Evolutionary conservation across 768 basidiomycete genomes (phyloP).

Genomic region (Hemileccinum rubropunctum): DNA sequence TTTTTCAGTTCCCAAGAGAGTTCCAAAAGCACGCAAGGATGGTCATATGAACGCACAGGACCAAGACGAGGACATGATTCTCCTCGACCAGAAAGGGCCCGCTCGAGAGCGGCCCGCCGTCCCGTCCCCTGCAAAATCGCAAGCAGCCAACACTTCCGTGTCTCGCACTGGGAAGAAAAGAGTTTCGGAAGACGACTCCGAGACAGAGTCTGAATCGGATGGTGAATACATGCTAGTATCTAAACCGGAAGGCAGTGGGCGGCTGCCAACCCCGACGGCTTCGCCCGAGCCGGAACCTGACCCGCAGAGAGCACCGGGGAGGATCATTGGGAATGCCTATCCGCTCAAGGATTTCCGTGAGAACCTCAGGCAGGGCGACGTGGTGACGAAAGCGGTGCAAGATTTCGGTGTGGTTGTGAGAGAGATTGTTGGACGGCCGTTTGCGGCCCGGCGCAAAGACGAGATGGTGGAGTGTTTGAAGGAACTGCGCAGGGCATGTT

Average conservation of each 20-base stretch:
- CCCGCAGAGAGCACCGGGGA: slow-evolving; percentile 57
- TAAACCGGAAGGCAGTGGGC: slow-evolving; percentile 8
- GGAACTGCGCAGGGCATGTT: slow-evolving; percentile 60
- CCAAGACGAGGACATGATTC: slow-evolving; percentile 57
- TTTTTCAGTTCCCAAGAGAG: slow-evolving; percentile 59
- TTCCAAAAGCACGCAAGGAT: slow-evolving; percentile 54
- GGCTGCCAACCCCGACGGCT: slow-evolving; percentile 53
- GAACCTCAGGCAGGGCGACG: slow-evolving; percentile 69
- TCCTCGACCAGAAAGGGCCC: slow-evolving; percentile 42
- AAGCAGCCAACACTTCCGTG: background rate
- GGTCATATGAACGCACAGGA: slow-evolving; percentile 61
- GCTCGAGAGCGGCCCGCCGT: slow-evolving; percentile 15
- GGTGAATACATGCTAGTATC: slow-evolving; percentile 22
- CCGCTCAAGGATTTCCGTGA: slow-evolving; percentile 77
- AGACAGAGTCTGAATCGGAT: slow-evolving; percentile 53
- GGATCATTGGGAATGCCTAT: slow-evolving; percentile 71
- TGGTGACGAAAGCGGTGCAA: slow-evolving; percentile 82
- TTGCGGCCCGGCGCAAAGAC: slow-evolving; percentile 59
- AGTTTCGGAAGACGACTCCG: slow-evolving; percentile 38
- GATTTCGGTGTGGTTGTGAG: slow-evolving; percentile 70
- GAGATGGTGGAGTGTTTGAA: slow-evolving; percentile 77
- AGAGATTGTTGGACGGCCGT: slow-evolving; percentile 69
- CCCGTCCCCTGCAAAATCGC: slow-evolving; percentile 7
- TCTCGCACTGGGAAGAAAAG: slow-evolving; percentile 17
- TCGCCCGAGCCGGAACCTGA: slow-evolving; percentile 46